A percentile compares a stretch with the other conserved stretches of the same genome.
These are phyloP conservation scores for Zygotorulaspora chibaensis DNA, from an alignment of 805 yeast species.

Conservation along the genomic window DNA sequence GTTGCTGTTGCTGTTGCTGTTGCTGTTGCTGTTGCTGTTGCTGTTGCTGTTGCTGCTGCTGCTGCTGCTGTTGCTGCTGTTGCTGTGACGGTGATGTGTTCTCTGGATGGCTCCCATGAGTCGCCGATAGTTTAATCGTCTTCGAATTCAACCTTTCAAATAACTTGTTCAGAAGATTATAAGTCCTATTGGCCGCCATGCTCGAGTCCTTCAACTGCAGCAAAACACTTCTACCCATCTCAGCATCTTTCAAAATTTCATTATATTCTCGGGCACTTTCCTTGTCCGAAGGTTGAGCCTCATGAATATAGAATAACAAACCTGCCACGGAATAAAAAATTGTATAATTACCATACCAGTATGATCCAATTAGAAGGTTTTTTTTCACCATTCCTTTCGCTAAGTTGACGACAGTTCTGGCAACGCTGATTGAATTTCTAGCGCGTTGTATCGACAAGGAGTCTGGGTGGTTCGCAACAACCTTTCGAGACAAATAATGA, in stretches of 20 bases:
- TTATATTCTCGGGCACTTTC: constrained; percentile 47
- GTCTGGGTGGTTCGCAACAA: constrained; percentile 34
- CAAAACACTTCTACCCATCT: constrained; percentile 70
- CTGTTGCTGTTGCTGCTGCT: constrained; percentile 13
- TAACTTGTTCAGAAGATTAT: constrained; percentile 70
- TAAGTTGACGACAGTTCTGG: constrained; percentile 71
- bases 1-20: constrained; percentile 7
- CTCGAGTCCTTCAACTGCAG: constrained; percentile 67
- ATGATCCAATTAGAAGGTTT: constrained; percentile 74
- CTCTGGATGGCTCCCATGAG: constrained; percentile 16
- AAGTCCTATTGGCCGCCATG: constrained; percentile 75
- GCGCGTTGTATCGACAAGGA: constrained; percentile 63
- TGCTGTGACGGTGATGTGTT: constrained; percentile 9
- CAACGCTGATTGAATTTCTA: constrained; percentile 77
- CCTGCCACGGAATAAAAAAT: constrained; percentile 91
- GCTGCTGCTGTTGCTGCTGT: constrained; percentile 10
- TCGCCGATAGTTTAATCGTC: constrained; percentile 48
- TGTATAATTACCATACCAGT: constrained; percentile 92
- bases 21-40: constrained; percentile 2
- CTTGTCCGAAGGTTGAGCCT: constrained; percentile 41
- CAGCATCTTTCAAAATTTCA: constrained; percentile 69
- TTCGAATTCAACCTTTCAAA: constrained; percentile 73
- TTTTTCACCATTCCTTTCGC: constrained; percentile 76
- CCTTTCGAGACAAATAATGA: constrained; percentile 55
- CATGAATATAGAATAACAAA: constrained; percentile 74